Evolutionary conservation across 768 basidiomycete species (phyloP).

Genomic region (Gymnopilus dilepis): DNA sequence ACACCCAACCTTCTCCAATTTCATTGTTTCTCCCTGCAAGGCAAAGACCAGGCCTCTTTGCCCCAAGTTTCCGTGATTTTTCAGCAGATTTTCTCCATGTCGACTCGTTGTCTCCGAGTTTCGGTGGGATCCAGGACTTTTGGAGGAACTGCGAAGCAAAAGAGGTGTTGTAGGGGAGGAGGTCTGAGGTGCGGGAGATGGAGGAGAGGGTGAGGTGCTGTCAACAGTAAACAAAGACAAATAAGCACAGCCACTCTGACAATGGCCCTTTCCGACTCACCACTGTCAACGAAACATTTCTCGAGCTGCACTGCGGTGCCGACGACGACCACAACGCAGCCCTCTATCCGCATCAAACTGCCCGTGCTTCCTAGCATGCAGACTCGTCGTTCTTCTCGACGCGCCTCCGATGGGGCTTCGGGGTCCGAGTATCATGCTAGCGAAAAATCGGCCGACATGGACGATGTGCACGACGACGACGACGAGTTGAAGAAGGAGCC

Average conservation of each 20-base stretch:
- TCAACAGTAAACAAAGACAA: slow-evolving; percentile 28
- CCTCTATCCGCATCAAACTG: slow-evolving; percentile 32
- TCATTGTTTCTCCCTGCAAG: not conserved
- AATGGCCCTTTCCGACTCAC: slow-evolving; percentile 20
- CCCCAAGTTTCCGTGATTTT: slow-evolving; percentile 13
- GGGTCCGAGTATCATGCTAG: slow-evolving; percentile 58
- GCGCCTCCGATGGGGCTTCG: slow-evolving; percentile 42
- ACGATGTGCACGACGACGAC: slow-evolving; percentile 32
- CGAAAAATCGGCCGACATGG: slow-evolving; percentile 46
- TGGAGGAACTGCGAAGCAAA: slow-evolving; percentile 3
- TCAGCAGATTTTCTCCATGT: slow-evolving; percentile 1
- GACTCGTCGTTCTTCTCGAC: slow-evolving; percentile 42
- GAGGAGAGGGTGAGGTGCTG: slow-evolving; percentile 13
- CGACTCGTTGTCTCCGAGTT: not conserved
- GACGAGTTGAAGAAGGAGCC: slow-evolving; percentile 36
- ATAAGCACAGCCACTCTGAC: slow-evolving; percentile 34
- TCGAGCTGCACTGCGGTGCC: slow-evolving; percentile 15
- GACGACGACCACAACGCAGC: slow-evolving; percentile 16
- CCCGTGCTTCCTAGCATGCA: slow-evolving; percentile 31
- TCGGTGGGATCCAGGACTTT: not conserved
- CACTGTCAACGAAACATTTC: slow-evolving; percentile 21
- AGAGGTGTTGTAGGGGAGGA: slow-evolving; percentile 7
- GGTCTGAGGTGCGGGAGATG: slow-evolving; percentile 11
- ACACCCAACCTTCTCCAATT: slow-evolving; percentile 13
- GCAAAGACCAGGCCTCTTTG: not conserved